Evolutionary conservation across 768 basidiomycete species (phyloP), one percentile per base, ranked within the genome.

Genomic region (Serendipita sp.): DNA sequence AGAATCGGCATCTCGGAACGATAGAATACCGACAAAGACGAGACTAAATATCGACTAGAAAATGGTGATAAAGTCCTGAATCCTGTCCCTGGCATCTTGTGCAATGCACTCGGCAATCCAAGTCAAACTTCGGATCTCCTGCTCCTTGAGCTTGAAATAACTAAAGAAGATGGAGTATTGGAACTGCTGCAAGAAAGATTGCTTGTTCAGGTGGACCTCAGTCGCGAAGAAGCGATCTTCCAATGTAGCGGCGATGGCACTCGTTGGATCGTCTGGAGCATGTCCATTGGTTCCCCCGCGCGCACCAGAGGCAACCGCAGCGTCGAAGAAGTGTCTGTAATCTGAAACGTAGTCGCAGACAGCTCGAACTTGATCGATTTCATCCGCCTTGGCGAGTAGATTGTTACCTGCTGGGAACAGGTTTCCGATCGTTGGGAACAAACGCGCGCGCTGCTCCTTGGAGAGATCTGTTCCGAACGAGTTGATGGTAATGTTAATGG

Each of bases 61-160:
- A 67, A 92, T 87, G 70, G 89, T 86, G 79, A 94, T 92, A 76
- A 86, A 93, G 76, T 95, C 92, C 72, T 92, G 86, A 77, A 98
- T 92, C 77, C 95, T 84, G 71, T 96, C 91, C 75, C 86, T 85
- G 48, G 93, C 92, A 76, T 95, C 87, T 78, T 97, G 95, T 7
- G 93, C 93, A 70, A 98, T 96, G 75, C 95, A 97, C 77, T 98
- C 95, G 64, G 92, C 92, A 75, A 96, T 93, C 91, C 90, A 92
- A 34, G 88, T 90, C 70, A 93, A 70, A 70, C 88, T 91, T 67
- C 89, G 79, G 67, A 92, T 88, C 76, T 93, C 90, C 77, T 91
- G 88, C 75, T 92, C 90, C 78, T 89, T 91, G 75, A 92, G 76
- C 76, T 90, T 91, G 75, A 96, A 81, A 73, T 94, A 97, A 72